Evolutionary conservation across 768 basidiomycete genomes (phyloP).

Genomic region (Mycena belliarum): DNA sequence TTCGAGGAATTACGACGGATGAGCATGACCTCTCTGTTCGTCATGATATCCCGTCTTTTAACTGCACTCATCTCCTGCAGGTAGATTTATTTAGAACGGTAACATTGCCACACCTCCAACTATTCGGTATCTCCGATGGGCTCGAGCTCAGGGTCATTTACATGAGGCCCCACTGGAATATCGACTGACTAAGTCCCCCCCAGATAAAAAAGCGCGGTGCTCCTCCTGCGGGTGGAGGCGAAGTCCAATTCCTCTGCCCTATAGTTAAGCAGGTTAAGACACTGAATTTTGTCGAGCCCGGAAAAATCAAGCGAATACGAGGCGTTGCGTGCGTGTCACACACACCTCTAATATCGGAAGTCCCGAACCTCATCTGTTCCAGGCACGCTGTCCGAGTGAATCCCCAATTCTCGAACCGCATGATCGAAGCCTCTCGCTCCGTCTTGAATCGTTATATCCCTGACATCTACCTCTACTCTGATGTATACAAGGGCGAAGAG

Average conservation of each 20-base stretch:
- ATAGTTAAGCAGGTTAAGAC: slow-evolving; percentile 90
- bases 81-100: slow-evolving; percentile 89
- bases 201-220: slow-evolving; percentile 96
- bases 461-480: slow-evolving; percentile 97
- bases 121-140: slow-evolving; percentile 89
- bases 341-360: not conserved
- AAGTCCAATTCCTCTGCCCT: slow-evolving; percentile 92
- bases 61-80: slow-evolving; percentile 39
- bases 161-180: not conserved
- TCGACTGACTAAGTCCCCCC: not conserved
- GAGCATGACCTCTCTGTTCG: slow-evolving; percentile 86
- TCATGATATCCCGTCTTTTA: slow-evolving; percentile 11
- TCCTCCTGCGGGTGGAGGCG: slow-evolving; percentile 88
- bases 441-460: slow-evolving; percentile 95
- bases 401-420: slow-evolving; percentile 95
- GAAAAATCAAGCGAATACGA: slow-evolving; percentile 91
- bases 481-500: slow-evolving; percentile 97
- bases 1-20: slow-evolving; percentile 91
- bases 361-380: slow-evolving; percentile 15
- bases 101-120: slow-evolving; percentile 85
- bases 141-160: slow-evolving; percentile 77
- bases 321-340: slow-evolving; percentile 80
- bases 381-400: slow-evolving; percentile 96
- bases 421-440: slow-evolving; percentile 93
- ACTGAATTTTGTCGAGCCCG: slow-evolving; percentile 87